Percentiles rank a stretch among this genome's conserved stretches.
phyloP scores from a whole-genome alignment of 2,329 filamentous ascomycete species.

The Tolypocladium cylindrosporum region DNA sequence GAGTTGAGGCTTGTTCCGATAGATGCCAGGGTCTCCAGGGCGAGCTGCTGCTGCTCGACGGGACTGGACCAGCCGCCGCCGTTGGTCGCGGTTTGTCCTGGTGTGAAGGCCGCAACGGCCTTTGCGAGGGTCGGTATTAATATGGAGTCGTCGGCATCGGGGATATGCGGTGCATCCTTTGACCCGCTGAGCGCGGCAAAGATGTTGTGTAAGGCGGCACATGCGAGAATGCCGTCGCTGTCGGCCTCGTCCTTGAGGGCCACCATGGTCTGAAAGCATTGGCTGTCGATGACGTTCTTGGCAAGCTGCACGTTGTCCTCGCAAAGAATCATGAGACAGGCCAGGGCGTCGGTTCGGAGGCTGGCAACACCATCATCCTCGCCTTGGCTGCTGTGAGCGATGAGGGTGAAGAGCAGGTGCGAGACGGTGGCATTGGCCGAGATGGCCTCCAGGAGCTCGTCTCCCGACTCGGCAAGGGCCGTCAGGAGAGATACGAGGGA shows the following conservation, averaged over 20 bases:
- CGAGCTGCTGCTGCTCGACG: slow-evolving; percentile 39
- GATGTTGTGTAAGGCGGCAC: slow-evolving; percentile 53
- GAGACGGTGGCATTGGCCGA: slow-evolving; percentile 37
- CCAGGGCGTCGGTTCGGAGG: slow-evolving; percentile 37
- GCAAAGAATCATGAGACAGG: slow-evolving; percentile 46
- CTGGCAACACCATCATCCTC: slow-evolving; percentile 29
- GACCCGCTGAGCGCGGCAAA: slow-evolving; percentile 32
- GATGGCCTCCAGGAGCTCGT: slow-evolving; percentile 49
- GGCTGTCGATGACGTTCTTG: slow-evolving; percentile 37
- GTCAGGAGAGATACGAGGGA: slow-evolving; percentile 43
- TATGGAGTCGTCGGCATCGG: slow-evolving; percentile 21
- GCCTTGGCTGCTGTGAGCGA: slow-evolving; percentile 32
- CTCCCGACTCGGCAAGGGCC: slow-evolving; percentile 46
- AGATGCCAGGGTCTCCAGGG: slow-evolving; percentile 53
- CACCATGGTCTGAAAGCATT: slow-evolving; percentile 39
- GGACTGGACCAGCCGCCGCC: slow-evolving; percentile 28
- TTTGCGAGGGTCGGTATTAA: slow-evolving; percentile 27
- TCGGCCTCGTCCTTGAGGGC: slow-evolving; percentile 36
- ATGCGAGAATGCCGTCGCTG: slow-evolving; percentile 44
- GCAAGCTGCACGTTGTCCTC: slow-evolving; percentile 49
- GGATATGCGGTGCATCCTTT: slow-evolving; percentile 10
- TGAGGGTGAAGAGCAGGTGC: slow-evolving; percentile 44
- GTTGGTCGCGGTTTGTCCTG: slow-evolving; percentile 15
- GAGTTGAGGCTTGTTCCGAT: slow-evolving; percentile 51
- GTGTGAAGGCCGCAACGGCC: slow-evolving; percentile 15